Conservation (phyloP, 768 basidiomycete species). For the Ramaria rubella region DNA sequence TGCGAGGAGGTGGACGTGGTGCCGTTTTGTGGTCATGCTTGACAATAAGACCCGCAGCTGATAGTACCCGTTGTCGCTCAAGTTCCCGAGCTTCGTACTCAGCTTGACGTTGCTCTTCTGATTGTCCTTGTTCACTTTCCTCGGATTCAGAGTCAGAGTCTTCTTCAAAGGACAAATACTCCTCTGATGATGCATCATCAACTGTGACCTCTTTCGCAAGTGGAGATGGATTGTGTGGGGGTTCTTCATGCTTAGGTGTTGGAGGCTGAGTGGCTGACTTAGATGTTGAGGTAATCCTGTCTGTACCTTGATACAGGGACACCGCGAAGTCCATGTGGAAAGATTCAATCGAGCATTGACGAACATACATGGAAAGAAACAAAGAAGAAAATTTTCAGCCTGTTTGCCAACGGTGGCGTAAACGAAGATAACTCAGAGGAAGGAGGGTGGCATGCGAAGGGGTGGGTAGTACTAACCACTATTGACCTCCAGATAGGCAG, state of each 20-base stretch:
- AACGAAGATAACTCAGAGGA: constrained; percentile 53
- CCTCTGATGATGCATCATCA: constrained; percentile 28
- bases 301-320: background rate
- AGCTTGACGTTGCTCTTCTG: constrained; percentile 41
- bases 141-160: constrained; percentile 37
- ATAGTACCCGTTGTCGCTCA: constrained; percentile 77
- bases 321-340: constrained; percentile 3
- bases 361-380: constrained; percentile 42
- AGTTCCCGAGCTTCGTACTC: constrained; percentile 57
- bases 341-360: constrained; percentile 10
- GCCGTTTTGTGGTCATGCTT: constrained; percentile 52
- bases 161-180: constrained; percentile 35
- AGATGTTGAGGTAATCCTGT: background rate
- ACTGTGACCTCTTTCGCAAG: constrained; percentile 24
- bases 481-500: constrained; percentile 77
- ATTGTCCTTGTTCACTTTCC: constrained; percentile 22
- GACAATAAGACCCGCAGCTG: constrained; percentile 81
- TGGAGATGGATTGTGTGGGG: constrained; percentile 29
- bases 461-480: constrained; percentile 71
- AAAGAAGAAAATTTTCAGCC: constrained; percentile 68
- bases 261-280: background rate
- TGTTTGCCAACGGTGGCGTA: constrained; percentile 46
- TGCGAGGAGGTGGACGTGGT: constrained; percentile 30
- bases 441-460: constrained; percentile 22
- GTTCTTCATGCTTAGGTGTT: constrained; percentile 20